Base-by-base conservation (phyloP, 2,329 filamentous ascomycete species). In the Aspergillus bombycis region DNA sequence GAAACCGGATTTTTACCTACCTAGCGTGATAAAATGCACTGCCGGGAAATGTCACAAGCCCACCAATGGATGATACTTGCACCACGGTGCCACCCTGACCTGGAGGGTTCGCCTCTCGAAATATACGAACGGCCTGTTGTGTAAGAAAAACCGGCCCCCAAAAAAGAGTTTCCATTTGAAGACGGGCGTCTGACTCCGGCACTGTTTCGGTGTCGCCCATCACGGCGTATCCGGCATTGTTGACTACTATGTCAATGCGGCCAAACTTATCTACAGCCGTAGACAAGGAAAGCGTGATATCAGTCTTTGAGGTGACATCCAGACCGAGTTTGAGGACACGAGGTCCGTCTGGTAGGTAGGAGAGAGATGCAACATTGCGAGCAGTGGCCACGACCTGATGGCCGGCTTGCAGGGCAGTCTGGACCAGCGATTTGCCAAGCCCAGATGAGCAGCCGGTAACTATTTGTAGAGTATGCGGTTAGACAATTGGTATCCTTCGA, bases 1-100 rank as follows among this genome's bases (percentile, higher is more conserved):
- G 21, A 26, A 54, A 5, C 26, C 2, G 26, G 26, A 28, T 28
- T 3, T 3, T 28, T 2, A 28, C 26, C 26, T 55, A 55, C 53
- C 53, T n/a, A 8, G 53, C 53, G 38, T 55, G 53, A 41, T 55
- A 55, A 16, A 36, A 55, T 21, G 30, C 53, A 55, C 53, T 55
- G 1, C 52, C 52, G 7, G 52, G 52, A 16, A 55, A 55, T 5
- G 52, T 55, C 52, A 55, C 30, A 30, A 55, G 16, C 6, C 52
- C 52, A 4, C 52, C 52, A 12, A 55, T 36, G 12, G 52, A 55
- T 11, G 26, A 55, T 7, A 55, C 21, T 28, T 55, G 52, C 30
- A 55, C 53, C 5, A 55, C 23, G 4, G 53, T 55, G 11, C 53
- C 53, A 23, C 53, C 53, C 16, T 38, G 32, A 9, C 53, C 53